Evolutionary conservation across 164 flowering plant genomes (phyloP).

Genomic region (Aristolochia contorta): DNA sequence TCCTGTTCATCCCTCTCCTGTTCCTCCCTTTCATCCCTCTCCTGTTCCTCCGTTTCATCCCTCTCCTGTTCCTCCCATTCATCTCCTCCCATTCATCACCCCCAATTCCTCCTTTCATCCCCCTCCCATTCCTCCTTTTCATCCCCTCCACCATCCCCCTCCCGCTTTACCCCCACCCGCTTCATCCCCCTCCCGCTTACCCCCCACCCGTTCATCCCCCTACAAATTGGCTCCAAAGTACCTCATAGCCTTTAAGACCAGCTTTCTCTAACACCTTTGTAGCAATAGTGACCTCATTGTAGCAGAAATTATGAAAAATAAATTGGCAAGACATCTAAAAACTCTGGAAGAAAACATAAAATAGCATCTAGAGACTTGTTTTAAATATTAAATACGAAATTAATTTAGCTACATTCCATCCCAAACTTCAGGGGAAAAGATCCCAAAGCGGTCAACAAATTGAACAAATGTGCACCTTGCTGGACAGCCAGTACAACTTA

Average conservation of each 20-base stretch:
- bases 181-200: too few relatives aligned
- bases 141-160: too few relatives aligned
- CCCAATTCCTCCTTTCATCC: too few relatives aligned
- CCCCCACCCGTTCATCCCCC: too few relatives aligned
- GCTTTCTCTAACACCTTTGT: constrained; percentile 72
- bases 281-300: constrained; percentile 70
- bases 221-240: constrained; percentile 8
- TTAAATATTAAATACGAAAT: constrained; percentile 2
- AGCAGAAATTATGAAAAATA: constrained; percentile 19
- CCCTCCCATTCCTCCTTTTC: too few relatives aligned
- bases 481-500: constrained; percentile 96
- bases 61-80: too few relatives aligned
- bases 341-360: not conserved
- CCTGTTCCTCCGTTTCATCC: too few relatives aligned
- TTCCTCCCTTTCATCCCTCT: too few relatives aligned
- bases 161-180: too few relatives aligned
- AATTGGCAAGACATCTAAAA: constrained; percentile 2
- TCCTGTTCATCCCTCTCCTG: too few relatives aligned
- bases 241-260: constrained; percentile 89
- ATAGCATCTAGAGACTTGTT: constrained; percentile 1
- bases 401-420: constrained; percentile 49
- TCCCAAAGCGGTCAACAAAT: constrained; percentile 79
- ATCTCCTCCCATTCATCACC: too few relatives aligned
- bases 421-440: constrained; percentile 79
- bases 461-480: constrained; percentile 77